Percentiles rank a stretch among this genome's conserved stretches.
Evolutionary conservation across 495 filamentous ascomycete species (phyloP).

Genomic region (Immersiella caudata): DNA sequence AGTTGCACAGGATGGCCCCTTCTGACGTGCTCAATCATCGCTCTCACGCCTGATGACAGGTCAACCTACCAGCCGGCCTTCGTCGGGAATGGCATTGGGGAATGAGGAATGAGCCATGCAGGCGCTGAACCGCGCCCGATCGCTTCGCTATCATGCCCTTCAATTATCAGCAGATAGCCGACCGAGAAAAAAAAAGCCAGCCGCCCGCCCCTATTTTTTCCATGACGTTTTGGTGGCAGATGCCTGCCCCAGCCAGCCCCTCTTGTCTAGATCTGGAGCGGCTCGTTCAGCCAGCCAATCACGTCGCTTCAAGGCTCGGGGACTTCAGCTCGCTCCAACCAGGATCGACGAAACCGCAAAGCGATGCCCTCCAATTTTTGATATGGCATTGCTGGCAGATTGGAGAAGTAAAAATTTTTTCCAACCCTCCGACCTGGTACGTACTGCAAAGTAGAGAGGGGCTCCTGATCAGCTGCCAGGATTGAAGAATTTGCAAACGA

Average conservation of each 20-base stretch:
- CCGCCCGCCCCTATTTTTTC: neutral
- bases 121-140: conserved; percentile 18
- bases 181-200: conserved; percentile 2
- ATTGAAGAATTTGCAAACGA: neutral
- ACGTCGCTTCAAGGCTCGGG: neutral
- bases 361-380: neutral
- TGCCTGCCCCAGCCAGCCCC: neutral
- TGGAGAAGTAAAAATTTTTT: neutral
- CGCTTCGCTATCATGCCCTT: conserved; percentile 14
- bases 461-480: conserved; percentile 1
- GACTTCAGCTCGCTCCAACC: conserved; percentile 8
- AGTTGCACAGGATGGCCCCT: neutral
- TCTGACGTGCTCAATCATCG: conserved; percentile 4
- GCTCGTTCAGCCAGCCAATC: neutral
- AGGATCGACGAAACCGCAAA: neutral
- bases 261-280: neutral
- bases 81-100: neutral
- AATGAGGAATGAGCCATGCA: conserved; percentile 5
- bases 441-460: neutral
- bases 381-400: neutral
- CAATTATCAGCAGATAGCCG: neutral
- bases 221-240: neutral
- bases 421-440: neutral
- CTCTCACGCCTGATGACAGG: neutral
- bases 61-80: neutral